phyloP scores from a whole-genome alignment of 208 protist genomes.

The Leishmania braziliensis region DNA sequence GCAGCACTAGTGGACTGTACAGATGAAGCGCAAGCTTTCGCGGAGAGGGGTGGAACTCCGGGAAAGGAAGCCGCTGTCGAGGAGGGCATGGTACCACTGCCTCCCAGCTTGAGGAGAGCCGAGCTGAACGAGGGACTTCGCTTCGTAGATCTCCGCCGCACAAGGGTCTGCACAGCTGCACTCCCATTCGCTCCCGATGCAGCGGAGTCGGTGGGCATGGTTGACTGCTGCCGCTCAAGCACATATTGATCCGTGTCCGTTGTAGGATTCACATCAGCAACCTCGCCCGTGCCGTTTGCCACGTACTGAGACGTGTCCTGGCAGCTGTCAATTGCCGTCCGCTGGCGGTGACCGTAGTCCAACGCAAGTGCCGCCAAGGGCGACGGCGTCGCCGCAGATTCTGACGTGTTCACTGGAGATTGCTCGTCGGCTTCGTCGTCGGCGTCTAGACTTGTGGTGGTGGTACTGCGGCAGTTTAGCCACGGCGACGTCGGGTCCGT shows the following conservation, averaged over 20 bases:
- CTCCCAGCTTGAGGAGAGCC: not conserved
- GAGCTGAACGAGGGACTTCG: not conserved
- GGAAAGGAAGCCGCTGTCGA: not conserved
- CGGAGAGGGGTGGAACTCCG: not conserved
- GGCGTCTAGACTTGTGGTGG: constrained; percentile 28
- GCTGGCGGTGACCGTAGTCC: constrained; percentile 4
- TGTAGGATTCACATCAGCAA: not conserved
- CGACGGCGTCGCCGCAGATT: constrained; percentile 4
- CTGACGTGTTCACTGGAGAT: constrained; percentile 11
- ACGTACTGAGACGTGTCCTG: not conserved
- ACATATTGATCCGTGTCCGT: not conserved
- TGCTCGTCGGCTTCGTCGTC: constrained; percentile 30
- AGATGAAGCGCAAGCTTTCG: not conserved
- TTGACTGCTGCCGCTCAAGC: not conserved
- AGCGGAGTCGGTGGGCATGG: not conserved
- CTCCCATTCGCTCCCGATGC: not conserved
- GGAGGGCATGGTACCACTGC: not conserved
- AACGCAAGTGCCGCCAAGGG: constrained; percentile 8
- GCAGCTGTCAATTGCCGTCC: not conserved
- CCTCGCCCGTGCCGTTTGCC: not conserved
- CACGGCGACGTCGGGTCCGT: constrained; percentile 8
- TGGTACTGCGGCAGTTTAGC: constrained; percentile 4
- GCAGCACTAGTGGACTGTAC: not conserved
- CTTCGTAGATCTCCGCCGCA: not conserved
- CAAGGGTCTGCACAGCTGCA: not conserved